Evolutionary conservation across 2,329 filamentous ascomycete species (phyloP).

Genomic region (Colletotrichum sp.): DNA sequence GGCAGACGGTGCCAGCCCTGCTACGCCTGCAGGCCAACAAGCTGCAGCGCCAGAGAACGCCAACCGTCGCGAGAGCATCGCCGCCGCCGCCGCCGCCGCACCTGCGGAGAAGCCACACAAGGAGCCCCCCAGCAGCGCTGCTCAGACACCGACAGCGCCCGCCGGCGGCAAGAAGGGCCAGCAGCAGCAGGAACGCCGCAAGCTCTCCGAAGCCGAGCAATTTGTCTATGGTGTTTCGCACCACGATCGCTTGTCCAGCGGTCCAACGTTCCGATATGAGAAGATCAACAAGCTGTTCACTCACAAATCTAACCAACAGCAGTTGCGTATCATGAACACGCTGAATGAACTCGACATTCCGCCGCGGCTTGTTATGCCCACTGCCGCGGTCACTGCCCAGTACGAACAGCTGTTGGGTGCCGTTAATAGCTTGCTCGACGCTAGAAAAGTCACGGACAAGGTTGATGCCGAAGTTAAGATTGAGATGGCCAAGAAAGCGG

Average conservation of each 20-base stretch:
- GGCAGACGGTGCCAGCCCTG: slow-evolving; percentile 58
- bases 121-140: slow-evolving; percentile 49
- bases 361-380: slow-evolving; percentile 75
- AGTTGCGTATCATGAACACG: slow-evolving; percentile 74
- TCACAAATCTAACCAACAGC: slow-evolving; percentile 78
- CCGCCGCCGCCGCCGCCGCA: slow-evolving; percentile 40
- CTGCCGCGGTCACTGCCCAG: slow-evolving; percentile 70
- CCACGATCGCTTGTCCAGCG: slow-evolving; percentile 83
- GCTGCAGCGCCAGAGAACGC: slow-evolving; percentile 34
- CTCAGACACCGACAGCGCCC: slow-evolving; percentile 39
- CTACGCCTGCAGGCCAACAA: slow-evolving; percentile 34
- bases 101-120: slow-evolving; percentile 33
- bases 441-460: slow-evolving; percentile 78
- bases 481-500: slow-evolving; percentile 61
- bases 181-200: slow-evolving; percentile 62
- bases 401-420: slow-evolving; percentile 75
- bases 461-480: slow-evolving; percentile 73
- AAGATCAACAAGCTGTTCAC: slow-evolving; percentile 79
- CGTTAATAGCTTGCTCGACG: slow-evolving; percentile 73
- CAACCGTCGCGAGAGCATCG: slow-evolving; percentile 59
- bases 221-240: slow-evolving; percentile 82
- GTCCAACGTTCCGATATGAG: slow-evolving; percentile 89
- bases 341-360: slow-evolving; percentile 76
- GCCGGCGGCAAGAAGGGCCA: slow-evolving; percentile 57
- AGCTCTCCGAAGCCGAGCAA: slow-evolving; percentile 78